Evolutionary conservation across 31 red algal genomes (phyloP).

Genomic region (Odonthalia washingtoniensis): DNA sequence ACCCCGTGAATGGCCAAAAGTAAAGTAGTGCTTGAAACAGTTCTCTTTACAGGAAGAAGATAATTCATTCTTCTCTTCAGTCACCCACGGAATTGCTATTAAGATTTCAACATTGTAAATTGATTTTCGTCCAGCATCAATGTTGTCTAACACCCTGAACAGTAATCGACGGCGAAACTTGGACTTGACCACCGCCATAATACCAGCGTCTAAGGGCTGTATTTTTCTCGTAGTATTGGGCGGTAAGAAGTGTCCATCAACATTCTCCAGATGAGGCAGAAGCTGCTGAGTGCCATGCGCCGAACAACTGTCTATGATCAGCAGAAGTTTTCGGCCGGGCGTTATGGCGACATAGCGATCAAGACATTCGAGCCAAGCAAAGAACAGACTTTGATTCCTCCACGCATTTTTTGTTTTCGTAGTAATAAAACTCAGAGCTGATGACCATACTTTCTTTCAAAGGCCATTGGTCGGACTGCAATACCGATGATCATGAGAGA

Average conservation of each 20-base stretch:
- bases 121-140: slow-evolving; percentile 5
- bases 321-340: slow-evolving; percentile 18
- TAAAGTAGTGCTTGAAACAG: slow-evolving; percentile 26
- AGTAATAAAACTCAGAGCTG: slow-evolving; percentile 24
- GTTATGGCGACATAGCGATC: not conserved
- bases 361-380: slow-evolving; percentile 36
- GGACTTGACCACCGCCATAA: slow-evolving; percentile 17
- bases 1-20: slow-evolving; percentile 6
- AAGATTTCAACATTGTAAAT: no score
- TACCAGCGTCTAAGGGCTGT: no score
- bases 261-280: not conserved
- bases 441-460: slow-evolving; percentile 1
- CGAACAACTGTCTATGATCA: slow-evolving; percentile 38
- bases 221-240: slow-evolving; percentile 39
- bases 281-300: not conserved
- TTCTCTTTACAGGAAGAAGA: no score
- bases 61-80: no score
- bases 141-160: slow-evolving; percentile 6
- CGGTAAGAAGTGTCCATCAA: slow-evolving; percentile 8
- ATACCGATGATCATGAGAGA: slow-evolving; percentile 29
- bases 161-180: not conserved
- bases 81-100: no score
- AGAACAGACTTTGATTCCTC: slow-evolving; percentile 9
- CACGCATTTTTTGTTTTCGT: slow-evolving; percentile 42
- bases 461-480: not conserved